phyloP scores from a whole-genome alignment of 352 stramenopile species.

The Phytophthora megakarya region DNA sequence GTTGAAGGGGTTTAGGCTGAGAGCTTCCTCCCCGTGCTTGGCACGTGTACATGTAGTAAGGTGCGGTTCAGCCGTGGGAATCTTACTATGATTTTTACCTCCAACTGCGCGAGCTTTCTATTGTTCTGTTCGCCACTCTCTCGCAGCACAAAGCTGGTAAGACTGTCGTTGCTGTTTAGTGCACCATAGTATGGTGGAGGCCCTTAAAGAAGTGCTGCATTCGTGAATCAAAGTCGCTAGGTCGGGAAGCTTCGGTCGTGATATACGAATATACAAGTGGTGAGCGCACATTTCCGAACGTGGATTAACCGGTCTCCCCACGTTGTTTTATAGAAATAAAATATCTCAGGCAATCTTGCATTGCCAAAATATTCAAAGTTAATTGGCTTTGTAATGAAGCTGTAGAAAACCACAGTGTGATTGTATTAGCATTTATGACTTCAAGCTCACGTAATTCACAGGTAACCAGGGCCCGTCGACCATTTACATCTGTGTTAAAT shows the following conservation, averaged over 20 bases:
- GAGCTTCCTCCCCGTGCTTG: not conserved
- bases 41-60: not conserved
- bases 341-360: not conserved
- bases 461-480: not conserved
- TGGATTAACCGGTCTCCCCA: not conserved
- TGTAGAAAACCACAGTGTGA: not conserved
- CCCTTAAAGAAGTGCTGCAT: constrained; percentile 2
- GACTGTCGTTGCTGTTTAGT: not conserved
- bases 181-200: not conserved
- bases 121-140: not conserved
- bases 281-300: constrained; percentile 2
- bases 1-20: not conserved
- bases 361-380: not conserved
- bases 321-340: not conserved
- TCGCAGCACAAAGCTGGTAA: not conserved
- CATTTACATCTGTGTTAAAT: not conserved
- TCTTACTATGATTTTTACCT: not conserved
- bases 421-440: not conserved
- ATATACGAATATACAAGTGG: not conserved
- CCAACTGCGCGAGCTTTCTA: not conserved
- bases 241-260: not conserved
- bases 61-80: too few relatives aligned
- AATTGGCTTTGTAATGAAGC: not conserved
- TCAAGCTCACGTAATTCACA: not conserved
- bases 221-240: not conserved